Evolutionary conservation across 2,329 filamentous ascomycete genomes (phyloP).

Genomic region (Aspergillus calidoustus): DNA sequence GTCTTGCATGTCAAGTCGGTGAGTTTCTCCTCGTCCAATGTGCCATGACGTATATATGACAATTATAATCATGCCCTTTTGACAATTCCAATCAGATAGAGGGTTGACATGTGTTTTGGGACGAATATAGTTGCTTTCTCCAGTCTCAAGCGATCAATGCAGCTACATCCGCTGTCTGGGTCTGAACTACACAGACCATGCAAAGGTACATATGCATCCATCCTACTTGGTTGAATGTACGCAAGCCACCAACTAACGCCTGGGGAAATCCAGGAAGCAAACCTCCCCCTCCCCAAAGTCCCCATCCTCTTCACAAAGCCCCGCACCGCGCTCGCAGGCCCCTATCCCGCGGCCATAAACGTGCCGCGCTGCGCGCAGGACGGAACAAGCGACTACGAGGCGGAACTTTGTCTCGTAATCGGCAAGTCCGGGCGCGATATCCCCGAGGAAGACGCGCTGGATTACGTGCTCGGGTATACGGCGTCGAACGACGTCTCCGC

Average conservation of each 20-base stretch:
- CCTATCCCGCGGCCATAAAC: conserved; percentile 33
- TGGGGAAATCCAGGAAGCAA: neutral
- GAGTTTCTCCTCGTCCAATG: neutral
- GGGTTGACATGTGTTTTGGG: neutral
- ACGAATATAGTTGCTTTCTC: conserved; percentile 8
- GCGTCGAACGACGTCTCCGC: conserved; percentile 47
- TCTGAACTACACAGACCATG: neutral
- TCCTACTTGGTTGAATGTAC: no score
- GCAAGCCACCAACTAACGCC: no score
- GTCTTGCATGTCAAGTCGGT: conserved; percentile 11
- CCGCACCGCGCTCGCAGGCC: conserved; percentile 32
- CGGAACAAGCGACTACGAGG: conserved; percentile 38
- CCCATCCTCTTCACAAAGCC: conserved; percentile 35
- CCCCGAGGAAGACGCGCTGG: conserved; percentile 40
- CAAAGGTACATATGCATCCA: neutral
- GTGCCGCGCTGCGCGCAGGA: conserved; percentile 39
- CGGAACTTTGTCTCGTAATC: conserved; percentile 45
- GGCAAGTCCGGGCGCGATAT: conserved; percentile 45
- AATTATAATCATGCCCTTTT: no score
- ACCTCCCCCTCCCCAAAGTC: neutral
- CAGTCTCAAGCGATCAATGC: neutral
- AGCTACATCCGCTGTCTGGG: conserved; percentile 3
- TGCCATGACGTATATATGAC: neutral
- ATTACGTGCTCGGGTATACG: conserved; percentile 49
- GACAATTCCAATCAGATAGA: no score